Evolutionary conservation across 2,329 filamentous ascomycete genomes (phyloP).

Genomic region (Monilinia fructigena): DNA sequence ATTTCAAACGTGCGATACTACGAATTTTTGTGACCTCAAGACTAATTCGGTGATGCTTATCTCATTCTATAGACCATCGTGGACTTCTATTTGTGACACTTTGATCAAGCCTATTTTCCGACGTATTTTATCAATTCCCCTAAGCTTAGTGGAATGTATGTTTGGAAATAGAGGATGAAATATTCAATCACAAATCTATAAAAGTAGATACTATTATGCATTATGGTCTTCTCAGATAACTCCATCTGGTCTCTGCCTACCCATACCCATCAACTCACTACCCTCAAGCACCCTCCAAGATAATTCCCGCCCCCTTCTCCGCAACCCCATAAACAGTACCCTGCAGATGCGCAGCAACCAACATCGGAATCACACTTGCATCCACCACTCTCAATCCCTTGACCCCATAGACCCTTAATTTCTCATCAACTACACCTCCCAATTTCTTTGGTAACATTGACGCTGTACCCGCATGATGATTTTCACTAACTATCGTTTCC

Average conservation of each 20-base stretch:
- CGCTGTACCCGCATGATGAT: constrained; percentile 24
- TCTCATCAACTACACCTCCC: constrained; percentile 34
- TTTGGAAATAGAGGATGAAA: no score
- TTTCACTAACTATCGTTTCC: not conserved
- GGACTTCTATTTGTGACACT: no score
- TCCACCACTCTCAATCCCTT: constrained; percentile 35
- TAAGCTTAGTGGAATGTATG: no score
- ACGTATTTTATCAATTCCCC: no score
- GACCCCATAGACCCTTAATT: constrained; percentile 35
- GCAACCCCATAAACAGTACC: constrained; percentile 35
- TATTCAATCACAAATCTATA: no score
- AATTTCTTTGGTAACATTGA: constrained; percentile 19
- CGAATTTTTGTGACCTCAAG: no score
- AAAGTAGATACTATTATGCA: no score
- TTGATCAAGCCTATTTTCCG: no score
- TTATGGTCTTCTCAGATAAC: no score
- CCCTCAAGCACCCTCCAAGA: constrained; percentile 1
- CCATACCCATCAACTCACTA: not conserved
- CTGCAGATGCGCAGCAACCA: constrained; percentile 33
- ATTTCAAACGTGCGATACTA: no score
- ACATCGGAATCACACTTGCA: constrained; percentile 34
- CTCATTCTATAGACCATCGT: no score
- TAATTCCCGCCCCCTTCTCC: constrained; percentile 28
- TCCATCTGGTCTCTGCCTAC: not conserved
- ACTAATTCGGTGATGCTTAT: no score